Conservation (phyloP, 202 grass and related monocot genomes). For the Cymbopogon flexuosus region DNA sequence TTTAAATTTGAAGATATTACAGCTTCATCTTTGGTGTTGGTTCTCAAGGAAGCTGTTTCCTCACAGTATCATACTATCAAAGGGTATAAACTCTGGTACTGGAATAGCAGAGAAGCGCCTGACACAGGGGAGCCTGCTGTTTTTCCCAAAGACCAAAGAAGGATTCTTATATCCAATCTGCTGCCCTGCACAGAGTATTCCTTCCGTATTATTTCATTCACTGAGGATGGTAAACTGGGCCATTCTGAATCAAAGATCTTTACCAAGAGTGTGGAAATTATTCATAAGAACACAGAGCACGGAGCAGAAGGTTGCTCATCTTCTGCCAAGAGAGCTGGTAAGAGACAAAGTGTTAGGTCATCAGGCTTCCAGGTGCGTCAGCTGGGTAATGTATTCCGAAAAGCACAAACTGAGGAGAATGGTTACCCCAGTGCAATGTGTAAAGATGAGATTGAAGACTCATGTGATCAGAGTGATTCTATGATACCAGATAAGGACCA, state of each 20-base stretch:
- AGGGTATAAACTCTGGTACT: constrained; percentile 96
- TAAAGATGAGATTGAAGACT: constrained; percentile 67
- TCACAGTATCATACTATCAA: constrained; percentile 48
- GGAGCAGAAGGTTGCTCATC: constrained; percentile 46
- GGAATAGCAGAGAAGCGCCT: constrained; percentile 62
- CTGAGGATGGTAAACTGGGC: constrained; percentile 71
- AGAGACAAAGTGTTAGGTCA: constrained; percentile 29
- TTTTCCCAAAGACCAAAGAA: constrained; percentile 79
- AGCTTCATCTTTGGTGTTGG: constrained; percentile 66
- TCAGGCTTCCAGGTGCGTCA: constrained; percentile 82
- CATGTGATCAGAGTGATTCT: constrained; percentile 58
- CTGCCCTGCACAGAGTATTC: constrained; percentile 87
- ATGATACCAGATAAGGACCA: constrained; percentile 39
- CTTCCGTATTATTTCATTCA: constrained; percentile 91
- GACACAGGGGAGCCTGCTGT: constrained; percentile 46
- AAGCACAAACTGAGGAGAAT: constrained; percentile 70
- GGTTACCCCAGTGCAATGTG: constrained; percentile 40
- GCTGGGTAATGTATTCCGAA: constrained; percentile 60
- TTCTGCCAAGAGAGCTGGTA: constrained; percentile 40
- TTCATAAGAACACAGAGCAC: constrained; percentile 40
- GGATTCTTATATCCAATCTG: constrained; percentile 78
- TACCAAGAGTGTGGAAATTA: constrained; percentile 87
- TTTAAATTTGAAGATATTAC: constrained; percentile 92
- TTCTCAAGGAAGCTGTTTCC: constrained; percentile 71
- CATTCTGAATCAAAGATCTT: constrained; percentile 90